These are phyloP conservation scores for Fereydounia khargensis DNA, from an alignment of 1,284 basidiomycete genomes.

Conservation along the genomic window DNA sequence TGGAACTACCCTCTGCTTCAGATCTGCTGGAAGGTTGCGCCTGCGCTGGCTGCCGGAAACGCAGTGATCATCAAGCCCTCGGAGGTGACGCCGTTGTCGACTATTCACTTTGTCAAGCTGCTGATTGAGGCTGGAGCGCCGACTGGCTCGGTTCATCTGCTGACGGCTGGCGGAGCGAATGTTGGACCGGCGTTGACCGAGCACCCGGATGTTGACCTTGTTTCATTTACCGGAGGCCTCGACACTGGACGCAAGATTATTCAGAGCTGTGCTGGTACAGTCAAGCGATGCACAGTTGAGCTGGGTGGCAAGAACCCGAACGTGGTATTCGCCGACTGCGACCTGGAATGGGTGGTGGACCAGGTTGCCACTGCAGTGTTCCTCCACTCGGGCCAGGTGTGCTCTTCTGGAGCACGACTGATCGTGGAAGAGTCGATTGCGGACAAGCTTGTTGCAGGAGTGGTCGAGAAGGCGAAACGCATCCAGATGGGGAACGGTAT, in stretches of 20 bases:
- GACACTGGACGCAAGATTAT: constrained; percentile 52
- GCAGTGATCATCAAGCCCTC: constrained; percentile 56
- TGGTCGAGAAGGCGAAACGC: constrained; percentile 48
- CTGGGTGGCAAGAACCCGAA: constrained; percentile 57
- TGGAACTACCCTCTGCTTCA: constrained; percentile 57
- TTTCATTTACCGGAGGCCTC: constrained; percentile 56
- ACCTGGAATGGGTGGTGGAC: constrained; percentile 53
- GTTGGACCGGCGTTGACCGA: constrained; percentile 50
- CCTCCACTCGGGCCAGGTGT: constrained; percentile 56
- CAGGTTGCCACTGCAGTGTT: constrained; percentile 54
- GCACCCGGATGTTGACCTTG: constrained; percentile 50
- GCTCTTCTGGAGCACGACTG: constrained; percentile 51
- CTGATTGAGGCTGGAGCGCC: constrained; percentile 54
- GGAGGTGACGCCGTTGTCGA: constrained; percentile 56
- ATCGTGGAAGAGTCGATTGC: constrained; percentile 56
- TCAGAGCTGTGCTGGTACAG: constrained; percentile 40
- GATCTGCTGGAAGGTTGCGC: constrained; percentile 57
- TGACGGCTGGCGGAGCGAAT: constrained; percentile 50
- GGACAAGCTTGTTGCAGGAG: constrained; percentile 49
- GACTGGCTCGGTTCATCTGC: constrained; percentile 40
- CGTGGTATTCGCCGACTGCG: constrained; percentile 54
- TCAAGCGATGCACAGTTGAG: constrained; percentile 55
- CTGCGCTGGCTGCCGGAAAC: constrained; percentile 54
- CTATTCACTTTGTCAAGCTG: constrained; percentile 49
- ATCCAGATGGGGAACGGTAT: constrained; percentile 53